Evolutionary conservation across 192 early-diverging fungal species (phyloP).

Genomic region (Glomus cerebriforme): DNA sequence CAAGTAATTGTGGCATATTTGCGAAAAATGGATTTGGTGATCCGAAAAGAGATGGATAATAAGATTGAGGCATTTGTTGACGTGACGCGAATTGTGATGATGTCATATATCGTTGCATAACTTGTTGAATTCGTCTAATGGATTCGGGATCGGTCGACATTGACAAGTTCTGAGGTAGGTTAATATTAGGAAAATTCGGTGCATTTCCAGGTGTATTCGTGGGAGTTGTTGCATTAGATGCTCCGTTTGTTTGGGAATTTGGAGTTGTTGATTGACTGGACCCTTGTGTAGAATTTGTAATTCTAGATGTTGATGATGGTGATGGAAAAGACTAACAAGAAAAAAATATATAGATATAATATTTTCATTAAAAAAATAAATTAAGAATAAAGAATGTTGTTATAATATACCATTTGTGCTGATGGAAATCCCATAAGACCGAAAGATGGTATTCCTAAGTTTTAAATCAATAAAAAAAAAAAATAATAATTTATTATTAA

Average conservation of each 20-base stretch:
- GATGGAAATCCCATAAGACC: slow-evolving; percentile 13
- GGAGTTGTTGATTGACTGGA: background rate
- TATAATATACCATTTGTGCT: background rate
- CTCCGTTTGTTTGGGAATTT: background rate
- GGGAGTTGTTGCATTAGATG: slow-evolving; percentile 13
- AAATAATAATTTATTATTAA: too few relatives aligned
- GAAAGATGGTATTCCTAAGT: slow-evolving; percentile 22
- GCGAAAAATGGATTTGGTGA: slow-evolving; percentile 20
- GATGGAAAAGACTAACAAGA: slow-evolving; percentile 1
- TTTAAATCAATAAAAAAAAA: too few relatives aligned
- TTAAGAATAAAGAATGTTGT: background rate
- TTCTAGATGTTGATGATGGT: background rate
- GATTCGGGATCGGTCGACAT: slow-evolving; percentile 5
- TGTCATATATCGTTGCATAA: slow-evolving; percentile 9
- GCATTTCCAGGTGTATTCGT: background rate
- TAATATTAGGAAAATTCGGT: background rate
- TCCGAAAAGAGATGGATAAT: slow-evolving; percentile 25
- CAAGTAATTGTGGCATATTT: slow-evolving; percentile 2
- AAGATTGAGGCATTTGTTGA: slow-evolving; percentile 16
- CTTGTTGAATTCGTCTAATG: slow-evolving; percentile 24
- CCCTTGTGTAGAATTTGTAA: background rate
- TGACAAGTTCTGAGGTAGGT: background rate
- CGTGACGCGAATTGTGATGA: slow-evolving; percentile 18
- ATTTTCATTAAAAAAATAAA: background rate
- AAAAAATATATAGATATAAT: background rate